phyloP scores from a whole-genome alignment of 2,329 filamentous ascomycete genomes.

The Talaromyces pinophilus region DNA sequence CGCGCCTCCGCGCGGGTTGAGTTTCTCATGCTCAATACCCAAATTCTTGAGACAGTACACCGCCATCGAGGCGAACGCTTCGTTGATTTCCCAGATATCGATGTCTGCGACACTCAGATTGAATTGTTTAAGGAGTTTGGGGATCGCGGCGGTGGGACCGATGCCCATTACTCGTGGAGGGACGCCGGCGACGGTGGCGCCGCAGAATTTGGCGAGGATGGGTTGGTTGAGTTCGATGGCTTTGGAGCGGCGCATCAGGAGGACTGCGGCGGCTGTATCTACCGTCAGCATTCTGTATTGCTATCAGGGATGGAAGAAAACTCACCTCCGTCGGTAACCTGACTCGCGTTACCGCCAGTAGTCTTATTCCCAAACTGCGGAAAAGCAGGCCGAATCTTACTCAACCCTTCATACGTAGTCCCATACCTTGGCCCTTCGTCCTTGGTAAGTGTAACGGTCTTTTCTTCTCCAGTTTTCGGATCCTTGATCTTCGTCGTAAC shows the following conservation, averaged over 20 bases:
- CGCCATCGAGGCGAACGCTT: slow-evolving; percentile 97
- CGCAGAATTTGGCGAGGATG: slow-evolving; percentile 91
- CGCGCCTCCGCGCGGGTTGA: slow-evolving; percentile 93
- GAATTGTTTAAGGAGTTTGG: slow-evolving; percentile 81
- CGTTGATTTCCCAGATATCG: slow-evolving; percentile 92
- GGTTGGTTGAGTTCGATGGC: slow-evolving; percentile 85
- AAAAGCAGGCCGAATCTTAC: slow-evolving; percentile 88
- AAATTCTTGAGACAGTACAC: slow-evolving; percentile 83
- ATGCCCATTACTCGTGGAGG: slow-evolving; percentile 97
- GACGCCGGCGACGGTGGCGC: slow-evolving; percentile 85
- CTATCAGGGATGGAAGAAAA: too few relatives aligned
- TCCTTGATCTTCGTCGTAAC: slow-evolving; percentile 81
- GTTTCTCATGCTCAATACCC: slow-evolving; percentile 63
- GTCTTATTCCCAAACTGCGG: slow-evolving; percentile 82
- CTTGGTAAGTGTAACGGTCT: slow-evolving; percentile 74
- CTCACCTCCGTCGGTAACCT: slow-evolving; percentile 84
- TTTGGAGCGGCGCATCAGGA: slow-evolving; percentile 92
- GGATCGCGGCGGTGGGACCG: slow-evolving; percentile 59
- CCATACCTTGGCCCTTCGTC: slow-evolving; percentile 92
- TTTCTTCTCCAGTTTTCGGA: slow-evolving; percentile 74
- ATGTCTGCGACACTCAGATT: slow-evolving; percentile 77
- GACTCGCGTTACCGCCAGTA: slow-evolving; percentile 90
- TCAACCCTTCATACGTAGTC: slow-evolving; percentile 78
- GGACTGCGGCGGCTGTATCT: slow-evolving; percentile 69
- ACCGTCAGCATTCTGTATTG: not conserved